phyloP scores from a whole-genome alignment of 2,329 filamentous ascomycete species.

The Epichloe sp. region DNA sequence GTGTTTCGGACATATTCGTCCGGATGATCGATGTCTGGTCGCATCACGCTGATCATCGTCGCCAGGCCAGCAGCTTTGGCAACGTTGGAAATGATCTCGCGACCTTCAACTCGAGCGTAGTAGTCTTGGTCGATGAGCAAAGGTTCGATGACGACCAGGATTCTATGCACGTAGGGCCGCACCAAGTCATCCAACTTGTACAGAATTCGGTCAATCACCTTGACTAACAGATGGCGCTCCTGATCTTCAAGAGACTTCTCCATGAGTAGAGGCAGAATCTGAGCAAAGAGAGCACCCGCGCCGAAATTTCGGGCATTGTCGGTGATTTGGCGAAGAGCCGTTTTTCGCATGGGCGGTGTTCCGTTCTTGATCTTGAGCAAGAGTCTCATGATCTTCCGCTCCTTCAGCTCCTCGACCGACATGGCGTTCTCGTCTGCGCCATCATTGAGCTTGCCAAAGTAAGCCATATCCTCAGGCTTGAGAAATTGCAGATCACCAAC shows the following conservation, averaged over 20 bases:
- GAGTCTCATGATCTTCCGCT: conserved; percentile 95
- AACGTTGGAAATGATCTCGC: conserved; percentile 97
- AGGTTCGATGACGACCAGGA: conserved; percentile 96
- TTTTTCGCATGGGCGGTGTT: conserved; percentile 97
- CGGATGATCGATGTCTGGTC: conserved; percentile 94
- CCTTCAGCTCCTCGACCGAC: conserved; percentile 90
- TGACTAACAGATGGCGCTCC: conserved; percentile 93
- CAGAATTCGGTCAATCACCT: conserved; percentile 95
- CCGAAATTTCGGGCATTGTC: conserved; percentile 96
- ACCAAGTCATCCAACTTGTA: conserved; percentile 98
- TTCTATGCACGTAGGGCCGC: conserved; percentile 94
- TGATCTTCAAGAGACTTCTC: conserved; percentile 97
- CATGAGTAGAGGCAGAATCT: conserved; percentile 94
- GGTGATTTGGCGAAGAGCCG: conserved; percentile 87
- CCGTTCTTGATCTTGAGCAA: conserved; percentile 98
- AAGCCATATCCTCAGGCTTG: conserved; percentile 97
- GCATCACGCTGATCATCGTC: conserved; percentile 99
- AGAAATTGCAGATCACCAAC: conserved; percentile 96
- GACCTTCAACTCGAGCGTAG: conserved; percentile 93
- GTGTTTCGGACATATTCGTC: conserved; percentile 98
- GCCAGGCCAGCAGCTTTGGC: conserved; percentile 92
- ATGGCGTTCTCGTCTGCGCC: conserved; percentile 83
- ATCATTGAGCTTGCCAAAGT: conserved; percentile 95
- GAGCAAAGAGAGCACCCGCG: conserved; percentile 86
- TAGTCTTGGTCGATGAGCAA: conserved; percentile 98